Percentiles rank a stretch among this genome's conserved stretches.
phyloP scores from a whole-genome alignment of 768 basidiomycete genomes.

The Lactarius sp. region DNA sequence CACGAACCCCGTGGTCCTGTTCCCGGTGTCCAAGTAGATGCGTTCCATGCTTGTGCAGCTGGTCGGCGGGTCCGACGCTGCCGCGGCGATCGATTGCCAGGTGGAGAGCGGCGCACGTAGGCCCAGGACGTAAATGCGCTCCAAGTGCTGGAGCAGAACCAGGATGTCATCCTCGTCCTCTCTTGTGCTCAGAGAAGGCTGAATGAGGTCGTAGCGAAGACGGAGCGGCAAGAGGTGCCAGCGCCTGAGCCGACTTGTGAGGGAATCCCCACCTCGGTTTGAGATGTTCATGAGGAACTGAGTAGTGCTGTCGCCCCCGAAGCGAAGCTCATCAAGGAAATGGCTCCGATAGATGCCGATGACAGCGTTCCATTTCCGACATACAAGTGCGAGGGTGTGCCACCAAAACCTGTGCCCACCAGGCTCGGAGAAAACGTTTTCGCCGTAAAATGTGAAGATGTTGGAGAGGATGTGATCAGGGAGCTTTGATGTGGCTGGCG shows the following conservation, averaged over 20 bases:
- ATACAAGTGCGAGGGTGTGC: conserved; percentile 2
- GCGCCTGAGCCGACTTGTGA: neutral
- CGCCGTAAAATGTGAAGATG: conserved; percentile 3
- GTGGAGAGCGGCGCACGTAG: neutral
- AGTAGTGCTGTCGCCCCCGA: neutral
- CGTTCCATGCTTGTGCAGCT: conserved; percentile 3
- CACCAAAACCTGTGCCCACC: conserved; percentile 4
- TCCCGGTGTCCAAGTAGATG: neutral
- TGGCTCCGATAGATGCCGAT: neutral
- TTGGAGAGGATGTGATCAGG: neutral
- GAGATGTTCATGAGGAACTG: conserved; percentile 1
- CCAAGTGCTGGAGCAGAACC: neutral
- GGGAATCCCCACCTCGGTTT: neutral
- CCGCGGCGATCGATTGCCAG: neutral
- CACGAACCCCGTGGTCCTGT: neutral
- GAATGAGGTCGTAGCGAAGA: conserved; percentile 1
- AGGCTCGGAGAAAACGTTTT: neutral
- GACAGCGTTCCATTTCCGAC: neutral
- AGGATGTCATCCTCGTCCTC: neutral
- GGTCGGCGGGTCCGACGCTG: neutral
- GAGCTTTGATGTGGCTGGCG: neutral
- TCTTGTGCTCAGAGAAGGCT: neutral
- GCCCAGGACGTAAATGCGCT: neutral
- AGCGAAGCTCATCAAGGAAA: conserved; percentile 1
- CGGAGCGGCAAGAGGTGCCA: conserved; percentile 1